Evolutionary conservation across 208 protist species (phyloP).

Genomic region (Leishmania martiniquensis): DNA sequence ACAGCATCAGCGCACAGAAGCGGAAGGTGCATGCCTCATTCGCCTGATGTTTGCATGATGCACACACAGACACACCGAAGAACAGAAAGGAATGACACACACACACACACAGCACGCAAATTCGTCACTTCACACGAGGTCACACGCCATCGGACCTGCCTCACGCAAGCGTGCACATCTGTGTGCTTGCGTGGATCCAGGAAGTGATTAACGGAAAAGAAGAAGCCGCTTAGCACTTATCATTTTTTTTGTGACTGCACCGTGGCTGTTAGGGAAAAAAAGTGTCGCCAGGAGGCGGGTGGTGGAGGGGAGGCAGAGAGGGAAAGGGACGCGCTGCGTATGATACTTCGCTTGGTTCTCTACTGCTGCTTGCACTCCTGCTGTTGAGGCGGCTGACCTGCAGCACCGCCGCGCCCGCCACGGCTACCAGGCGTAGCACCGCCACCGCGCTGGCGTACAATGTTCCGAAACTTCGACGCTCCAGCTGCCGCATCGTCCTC

Average conservation of each 20-base stretch:
- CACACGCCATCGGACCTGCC: not conserved
- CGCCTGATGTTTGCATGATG: too few species aligned
- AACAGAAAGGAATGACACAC: too few species aligned
- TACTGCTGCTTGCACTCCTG: conserved; percentile 86
- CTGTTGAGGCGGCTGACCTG: conserved; percentile 20
- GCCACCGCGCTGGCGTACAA: conserved; percentile 20
- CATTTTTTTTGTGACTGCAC: not conserved
- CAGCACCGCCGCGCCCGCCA: conserved; percentile 9
- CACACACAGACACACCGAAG: too few species aligned
- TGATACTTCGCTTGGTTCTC: not conserved
- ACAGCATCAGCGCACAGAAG: too few species aligned
- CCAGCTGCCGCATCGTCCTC: conserved; percentile 16
- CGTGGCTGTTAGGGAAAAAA: not conserved
- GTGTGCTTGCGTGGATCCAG: not conserved
- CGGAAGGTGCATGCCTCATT: too few species aligned
- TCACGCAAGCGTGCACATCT: not conserved
- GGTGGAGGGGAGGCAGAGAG: not conserved
- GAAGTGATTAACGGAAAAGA: not conserved
- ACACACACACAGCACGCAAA: too few species aligned
- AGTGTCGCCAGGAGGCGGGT: not conserved
- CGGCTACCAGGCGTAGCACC: conserved; percentile 22
- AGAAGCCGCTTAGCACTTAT: not conserved
- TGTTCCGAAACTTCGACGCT: conserved; percentile 27
- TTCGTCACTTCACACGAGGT: not conserved
- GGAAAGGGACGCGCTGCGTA: conserved; percentile 4